Percentiles rank a stretch among this genome's conserved stretches.
phyloP scores from a whole-genome alignment of 176 grass and related monocot species.

The Carex littledalei region DNA sequence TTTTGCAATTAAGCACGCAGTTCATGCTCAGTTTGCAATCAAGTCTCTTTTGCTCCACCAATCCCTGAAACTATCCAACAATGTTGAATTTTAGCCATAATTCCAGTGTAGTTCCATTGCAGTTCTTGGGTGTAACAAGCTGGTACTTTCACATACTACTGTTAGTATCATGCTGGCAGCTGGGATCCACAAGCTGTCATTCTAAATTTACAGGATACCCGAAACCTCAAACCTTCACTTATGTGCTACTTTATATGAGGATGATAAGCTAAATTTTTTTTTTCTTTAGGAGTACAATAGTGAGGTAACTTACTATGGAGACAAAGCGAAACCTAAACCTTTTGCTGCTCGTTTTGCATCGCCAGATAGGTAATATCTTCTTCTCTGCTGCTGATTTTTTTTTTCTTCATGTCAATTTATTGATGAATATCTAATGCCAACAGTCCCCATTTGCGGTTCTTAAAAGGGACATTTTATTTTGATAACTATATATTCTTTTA shows the following conservation, averaged over 20 bases:
- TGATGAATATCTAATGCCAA: background rate
- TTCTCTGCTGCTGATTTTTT: background rate
- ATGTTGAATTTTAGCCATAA: background rate
- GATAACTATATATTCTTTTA: slow-evolving; percentile 23
- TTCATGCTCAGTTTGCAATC: slow-evolving; percentile 2
- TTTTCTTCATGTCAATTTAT: background rate
- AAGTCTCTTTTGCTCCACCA: background rate
- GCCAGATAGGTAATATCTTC: slow-evolving; percentile 47
- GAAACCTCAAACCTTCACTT: background rate
- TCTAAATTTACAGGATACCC: background rate
- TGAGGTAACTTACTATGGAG: slow-evolving; percentile 78
- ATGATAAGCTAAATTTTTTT: background rate
- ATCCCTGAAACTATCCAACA: background rate
- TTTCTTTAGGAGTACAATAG: slow-evolving; percentile 53
- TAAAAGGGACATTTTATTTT: slow-evolving; percentile 18
- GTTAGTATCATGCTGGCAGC: background rate
- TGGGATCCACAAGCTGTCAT: background rate
- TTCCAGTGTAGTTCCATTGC: background rate
- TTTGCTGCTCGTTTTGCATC: slow-evolving; percentile 90
- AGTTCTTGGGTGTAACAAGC: background rate
- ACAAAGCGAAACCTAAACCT: slow-evolving; percentile 65
- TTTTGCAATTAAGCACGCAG: background rate
- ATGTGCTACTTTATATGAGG: background rate
- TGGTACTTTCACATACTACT: background rate
- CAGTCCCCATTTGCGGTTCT: background rate